These are phyloP conservation scores for Kuraishia ogatae DNA, from an alignment of 805 yeast genomes.

Conservation along the genomic window DNA sequence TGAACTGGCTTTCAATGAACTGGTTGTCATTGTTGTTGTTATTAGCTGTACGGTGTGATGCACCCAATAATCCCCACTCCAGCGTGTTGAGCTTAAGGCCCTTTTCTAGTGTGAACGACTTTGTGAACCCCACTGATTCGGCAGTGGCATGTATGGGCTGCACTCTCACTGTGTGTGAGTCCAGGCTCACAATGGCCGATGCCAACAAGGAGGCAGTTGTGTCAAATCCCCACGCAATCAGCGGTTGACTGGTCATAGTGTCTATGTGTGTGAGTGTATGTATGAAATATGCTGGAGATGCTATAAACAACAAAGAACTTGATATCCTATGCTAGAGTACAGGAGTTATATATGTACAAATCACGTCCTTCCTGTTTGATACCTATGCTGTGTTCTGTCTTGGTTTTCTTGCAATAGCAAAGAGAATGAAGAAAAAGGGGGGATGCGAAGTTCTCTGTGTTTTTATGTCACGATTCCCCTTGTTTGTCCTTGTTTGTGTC, in stretches of 20 bases:
- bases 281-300: no score
- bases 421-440: no score
- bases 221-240: slow-evolving; percentile 46
- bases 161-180: slow-evolving; percentile 60
- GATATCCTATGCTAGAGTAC: no score
- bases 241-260: background rate
- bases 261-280: no score
- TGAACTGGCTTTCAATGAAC: slow-evolving; percentile 29
- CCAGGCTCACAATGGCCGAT: slow-evolving; percentile 57
- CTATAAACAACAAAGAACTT: no score
- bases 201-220: slow-evolving; percentile 55
- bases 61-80: slow-evolving; percentile 34
- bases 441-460: no score
- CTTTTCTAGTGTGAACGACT: slow-evolving; percentile 44
- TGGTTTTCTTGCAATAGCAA: no score
- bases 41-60: slow-evolving; percentile 12
- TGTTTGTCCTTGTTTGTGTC: no score
- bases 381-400: no score
- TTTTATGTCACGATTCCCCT: no score
- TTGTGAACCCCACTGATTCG: slow-evolving; percentile 17
- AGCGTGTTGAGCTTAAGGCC: slow-evolving; percentile 39
- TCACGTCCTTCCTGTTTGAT: no score
- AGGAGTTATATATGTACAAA: no score
- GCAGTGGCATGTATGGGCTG: slow-evolving; percentile 39
- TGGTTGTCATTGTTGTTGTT: slow-evolving; percentile 16